Evolutionary conservation across 2,329 filamentous ascomycete genomes (phyloP), one percentile per base, ranked within the genome.

Genomic region (Apiospora kogelbergensis): DNA sequence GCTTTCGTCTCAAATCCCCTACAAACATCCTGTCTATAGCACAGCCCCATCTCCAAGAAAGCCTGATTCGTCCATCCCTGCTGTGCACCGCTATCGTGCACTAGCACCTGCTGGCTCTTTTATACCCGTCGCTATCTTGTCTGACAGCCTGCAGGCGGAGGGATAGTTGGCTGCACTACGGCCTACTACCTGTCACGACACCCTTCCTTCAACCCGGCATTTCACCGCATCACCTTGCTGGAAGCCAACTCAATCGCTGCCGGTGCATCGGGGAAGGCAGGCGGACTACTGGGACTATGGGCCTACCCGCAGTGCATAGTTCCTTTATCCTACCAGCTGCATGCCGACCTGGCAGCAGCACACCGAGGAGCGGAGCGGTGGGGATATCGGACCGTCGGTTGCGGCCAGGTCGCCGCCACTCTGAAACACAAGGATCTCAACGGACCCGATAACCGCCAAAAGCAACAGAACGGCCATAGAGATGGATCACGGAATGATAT

Each of bases 201-300:
- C 79, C 90, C 93, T 37, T 90, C 88, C 40, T 98, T 93, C 82
- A 87, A 96, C 78, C 89, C 90, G 53, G 81, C 87, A 26, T 87
- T 88, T 67, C 93, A 97, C 79, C 90, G 85, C 67, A 91, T 98
- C 75, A 97, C 93, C 1, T 85, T 99, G 40, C 86, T 98, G 68
- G 96, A 99, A 84, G 94, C 96, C 0, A 90, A 90, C 3, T 86
- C 90, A 60, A 91, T 98, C 72, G 96, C 96, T 7, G 89, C 93
- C n/a, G 95, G 93, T 30, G 95, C 96, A 45, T 97, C 94, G 10
- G 96, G 96, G 48, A 98, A 98, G 82, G 95, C 96, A 0, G 96
- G 96, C 20, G 96, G 96, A 1, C 85, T 99, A 5, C 86, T 99
- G 26, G 96, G 91, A 0, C 84, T 95, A 20, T 98, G 95, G 94